phyloP scores from a whole-genome alignment of 148 eudicot species.

The Rhododendron molle region DNA sequence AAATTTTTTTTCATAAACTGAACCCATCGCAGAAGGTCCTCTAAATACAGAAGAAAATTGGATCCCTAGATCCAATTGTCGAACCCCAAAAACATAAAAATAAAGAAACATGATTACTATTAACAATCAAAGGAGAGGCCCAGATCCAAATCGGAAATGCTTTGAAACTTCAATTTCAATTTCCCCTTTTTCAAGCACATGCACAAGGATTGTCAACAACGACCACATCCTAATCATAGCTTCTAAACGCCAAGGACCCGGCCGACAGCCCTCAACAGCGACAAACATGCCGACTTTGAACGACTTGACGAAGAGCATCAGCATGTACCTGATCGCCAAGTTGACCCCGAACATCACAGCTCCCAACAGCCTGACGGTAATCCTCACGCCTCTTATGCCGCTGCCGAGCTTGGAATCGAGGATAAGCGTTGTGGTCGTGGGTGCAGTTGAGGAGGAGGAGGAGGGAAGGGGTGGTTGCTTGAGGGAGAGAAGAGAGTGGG shows the following conservation, averaged over 20 bases:
- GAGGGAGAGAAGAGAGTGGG: too few species aligned
- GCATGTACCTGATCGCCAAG: constrained; percentile 40
- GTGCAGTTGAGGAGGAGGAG: too few species aligned
- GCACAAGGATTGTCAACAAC: constrained; percentile 48
- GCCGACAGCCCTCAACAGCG: constrained; percentile 33
- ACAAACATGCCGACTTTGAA: constrained; percentile 47
- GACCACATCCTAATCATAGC: constrained; percentile 24
- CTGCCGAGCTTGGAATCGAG: constrained; percentile 6
- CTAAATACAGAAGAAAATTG: background rate
- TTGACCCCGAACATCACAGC: constrained; percentile 37
- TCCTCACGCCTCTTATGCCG: background rate
- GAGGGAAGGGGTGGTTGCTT: too few species aligned
- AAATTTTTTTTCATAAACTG: too few species aligned
- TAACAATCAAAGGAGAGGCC: too few species aligned
- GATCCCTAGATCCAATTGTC: background rate
- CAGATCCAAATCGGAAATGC: too few species aligned
- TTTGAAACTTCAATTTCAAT: too few species aligned
- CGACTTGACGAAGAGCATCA: constrained; percentile 53
- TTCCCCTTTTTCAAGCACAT: constrained; percentile 25
- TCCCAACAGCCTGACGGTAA: constrained; percentile 9
- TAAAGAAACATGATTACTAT: background rate
- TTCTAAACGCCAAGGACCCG: constrained; percentile 37
- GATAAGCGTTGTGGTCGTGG: background rate
- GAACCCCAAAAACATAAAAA: background rate
- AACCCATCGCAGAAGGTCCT: too few species aligned